Conservation (phyloP, 129 eudicot genomes). For the Daucus carota region DH1_v3.0 NC_030385.2:43790001-43790500, state of each 20-base stretch:
- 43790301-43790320: conserved; percentile 50
- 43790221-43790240: background rate
- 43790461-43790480: conserved; percentile 51
- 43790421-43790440: conserved; percentile 6
- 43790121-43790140: background rate
- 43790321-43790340: background rate
- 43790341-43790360: background rate
- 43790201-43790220: background rate
- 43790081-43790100: background rate
- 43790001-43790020: background rate
- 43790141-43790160: background rate
- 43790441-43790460: conserved; percentile 7
- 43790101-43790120: background rate
- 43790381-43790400: background rate
- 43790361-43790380: background rate
- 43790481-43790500: conserved; percentile 36
- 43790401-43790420: background rate
- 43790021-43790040: background rate
- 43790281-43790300: conserved; percentile 70
- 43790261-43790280: conserved; percentile 72
- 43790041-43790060: background rate
- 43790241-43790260: conserved; percentile 52
- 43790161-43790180: too few species aligned
- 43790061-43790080: background rate
- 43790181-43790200: too few species aligned